Conservation (phyloP, 2,329 filamentous ascomycete species). For the Calonectria multiphialidica region DNA sequence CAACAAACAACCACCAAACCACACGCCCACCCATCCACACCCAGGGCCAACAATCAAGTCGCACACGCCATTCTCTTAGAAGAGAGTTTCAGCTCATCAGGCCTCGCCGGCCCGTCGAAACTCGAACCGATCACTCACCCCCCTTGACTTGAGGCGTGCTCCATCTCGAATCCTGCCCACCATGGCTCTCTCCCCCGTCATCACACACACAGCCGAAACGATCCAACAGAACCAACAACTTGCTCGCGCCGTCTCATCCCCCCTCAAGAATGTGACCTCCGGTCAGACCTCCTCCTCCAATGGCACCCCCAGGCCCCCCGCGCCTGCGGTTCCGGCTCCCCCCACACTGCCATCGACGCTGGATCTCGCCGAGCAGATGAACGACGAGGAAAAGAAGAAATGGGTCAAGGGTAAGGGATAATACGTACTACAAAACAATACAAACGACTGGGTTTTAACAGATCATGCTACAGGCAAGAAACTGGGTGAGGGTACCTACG, state of each 20-base stretch:
- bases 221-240: constrained; percentile 45
- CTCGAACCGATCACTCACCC: not conserved
- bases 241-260: constrained; percentile 54
- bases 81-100: not conserved
- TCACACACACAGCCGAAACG: constrained; percentile 53
- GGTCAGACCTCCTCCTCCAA: constrained; percentile 51
- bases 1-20: not conserved
- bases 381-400: constrained; percentile 85
- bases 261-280: constrained; percentile 55
- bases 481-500: constrained; percentile 96
- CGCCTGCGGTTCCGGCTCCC: constrained; percentile 44
- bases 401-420: constrained; percentile 81
- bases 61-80: not conserved
- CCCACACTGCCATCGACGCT: constrained; percentile 55
- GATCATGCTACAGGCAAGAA: constrained; percentile 74
- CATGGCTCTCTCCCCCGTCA: constrained; percentile 63
- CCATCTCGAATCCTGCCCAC: constrained; percentile 19
- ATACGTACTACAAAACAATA: no score
- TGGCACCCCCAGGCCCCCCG: constrained; percentile 56
- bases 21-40: not conserved
- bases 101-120: not conserved
- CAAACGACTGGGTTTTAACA: not conserved
- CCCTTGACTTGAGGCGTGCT: not conserved
- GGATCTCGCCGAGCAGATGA: constrained; percentile 83
- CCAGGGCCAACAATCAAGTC: not conserved